These are phyloP conservation scores for Suillus brevipes DNA, from an alignment of 768 basidiomycete genomes.

Conservation along the genomic window DNA sequence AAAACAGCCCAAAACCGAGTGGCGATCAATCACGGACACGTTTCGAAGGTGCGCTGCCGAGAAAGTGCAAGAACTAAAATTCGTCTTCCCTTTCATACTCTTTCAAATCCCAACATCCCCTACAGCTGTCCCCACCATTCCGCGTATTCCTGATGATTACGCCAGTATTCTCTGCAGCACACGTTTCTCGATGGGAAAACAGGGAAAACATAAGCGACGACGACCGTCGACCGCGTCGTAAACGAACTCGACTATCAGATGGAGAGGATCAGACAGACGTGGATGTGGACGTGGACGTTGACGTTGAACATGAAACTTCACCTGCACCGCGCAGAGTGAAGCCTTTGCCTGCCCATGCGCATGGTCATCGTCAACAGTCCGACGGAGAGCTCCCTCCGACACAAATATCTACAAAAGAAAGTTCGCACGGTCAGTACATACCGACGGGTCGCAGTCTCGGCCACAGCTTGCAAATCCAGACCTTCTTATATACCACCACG, in stretches of 20 bases:
- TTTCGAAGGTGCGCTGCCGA: constrained; percentile 1
- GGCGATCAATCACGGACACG: neutral
- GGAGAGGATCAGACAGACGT: constrained; percentile 2
- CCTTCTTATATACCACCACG: constrained; percentile 4
- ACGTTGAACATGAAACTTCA: neutral
- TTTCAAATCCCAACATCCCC: neutral
- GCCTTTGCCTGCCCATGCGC: neutral
- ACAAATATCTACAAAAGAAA: neutral
- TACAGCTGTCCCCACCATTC: neutral
- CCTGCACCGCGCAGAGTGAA: constrained; percentile 1
- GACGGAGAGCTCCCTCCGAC: neutral
- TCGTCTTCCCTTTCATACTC: neutral
- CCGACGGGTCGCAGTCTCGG: constrained; percentile 1
- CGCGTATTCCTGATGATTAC: constrained; percentile 15
- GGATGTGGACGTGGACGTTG: neutral
- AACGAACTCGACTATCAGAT: constrained; percentile 6
- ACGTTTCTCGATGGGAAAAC: constrained; percentile 27
- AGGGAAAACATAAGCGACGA: constrained; percentile 20
- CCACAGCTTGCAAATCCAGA: neutral
- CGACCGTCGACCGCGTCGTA: neutral
- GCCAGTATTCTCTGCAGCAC: constrained; percentile 35
- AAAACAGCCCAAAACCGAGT: constrained; percentile 2
- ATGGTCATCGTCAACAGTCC: constrained; percentile 3
- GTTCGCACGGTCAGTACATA: constrained; percentile 11
- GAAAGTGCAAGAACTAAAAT: neutral